Conservation (phyloP, 1,139 yeast genomes). For the Geotrichum carabidarum region DNA sequence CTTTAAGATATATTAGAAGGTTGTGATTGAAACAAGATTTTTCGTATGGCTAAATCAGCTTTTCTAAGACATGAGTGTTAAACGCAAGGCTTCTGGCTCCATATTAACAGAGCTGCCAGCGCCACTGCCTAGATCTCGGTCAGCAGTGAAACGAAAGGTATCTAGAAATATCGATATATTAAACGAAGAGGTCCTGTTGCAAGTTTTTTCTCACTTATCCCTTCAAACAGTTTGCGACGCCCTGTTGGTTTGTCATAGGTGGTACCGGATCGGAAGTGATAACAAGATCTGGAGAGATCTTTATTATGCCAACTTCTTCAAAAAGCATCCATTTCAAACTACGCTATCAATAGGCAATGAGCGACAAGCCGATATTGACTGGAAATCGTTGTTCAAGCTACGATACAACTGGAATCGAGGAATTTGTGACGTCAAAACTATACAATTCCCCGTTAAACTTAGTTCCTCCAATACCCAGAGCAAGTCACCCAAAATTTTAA, state of each 20-base stretch:
- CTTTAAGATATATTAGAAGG: background rate
- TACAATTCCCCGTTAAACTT: background rate
- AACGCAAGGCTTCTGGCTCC: slow-evolving; percentile 13
- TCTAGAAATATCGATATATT: slow-evolving; percentile 3
- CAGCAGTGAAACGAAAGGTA: background rate
- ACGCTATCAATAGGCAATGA: slow-evolving; percentile 7
- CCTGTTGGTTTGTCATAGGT: slow-evolving; percentile 14
- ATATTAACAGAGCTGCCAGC: background rate
- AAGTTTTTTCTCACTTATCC: slow-evolving; percentile 12
- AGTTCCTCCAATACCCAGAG: background rate
- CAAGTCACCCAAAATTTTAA: background rate
- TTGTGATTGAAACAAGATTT: background rate
- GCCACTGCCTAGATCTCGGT: slow-evolving; percentile 4
- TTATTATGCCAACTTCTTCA: slow-evolving; percentile 11
- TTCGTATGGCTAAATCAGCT: background rate
- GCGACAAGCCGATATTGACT: slow-evolving; percentile 10
- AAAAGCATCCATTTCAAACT: slow-evolving; percentile 10
- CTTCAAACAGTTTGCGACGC: slow-evolving; percentile 6
- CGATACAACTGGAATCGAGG: slow-evolving; percentile 20
- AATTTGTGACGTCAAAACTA: slow-evolving; percentile 6
- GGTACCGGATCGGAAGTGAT: slow-evolving; percentile 18
- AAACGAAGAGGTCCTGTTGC: slow-evolving; percentile 16
- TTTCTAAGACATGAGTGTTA: slow-evolving; percentile 10
- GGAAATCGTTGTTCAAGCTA: slow-evolving; percentile 17
- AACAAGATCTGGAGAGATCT: slow-evolving; percentile 20